Conservation (phyloP, 2,329 filamentous ascomycete genomes). For the Bertia moriformis region DNA sequence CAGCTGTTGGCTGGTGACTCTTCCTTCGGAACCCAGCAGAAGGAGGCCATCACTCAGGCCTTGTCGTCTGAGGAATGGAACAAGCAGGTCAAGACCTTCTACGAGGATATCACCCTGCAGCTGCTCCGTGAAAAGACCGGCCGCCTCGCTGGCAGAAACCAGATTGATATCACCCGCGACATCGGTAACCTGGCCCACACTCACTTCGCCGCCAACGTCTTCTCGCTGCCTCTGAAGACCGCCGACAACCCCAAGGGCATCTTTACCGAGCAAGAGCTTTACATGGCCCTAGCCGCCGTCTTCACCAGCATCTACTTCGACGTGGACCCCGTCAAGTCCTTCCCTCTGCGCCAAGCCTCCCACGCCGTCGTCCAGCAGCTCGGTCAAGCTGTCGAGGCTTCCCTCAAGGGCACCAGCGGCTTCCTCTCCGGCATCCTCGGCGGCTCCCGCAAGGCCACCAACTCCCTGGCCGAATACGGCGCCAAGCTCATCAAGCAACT, state of each 20-base stretch:
- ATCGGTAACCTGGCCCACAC: conserved; percentile 22
- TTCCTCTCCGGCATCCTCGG: conserved; percentile 39
- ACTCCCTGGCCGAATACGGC: conserved; percentile 47
- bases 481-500: conserved; percentile 49
- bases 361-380: conserved; percentile 42
- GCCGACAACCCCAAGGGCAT: conserved; percentile 30
- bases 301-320: conserved; percentile 54
- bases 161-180: conserved; percentile 53
- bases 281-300: conserved; percentile 31
- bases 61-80: conserved; percentile 50
- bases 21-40: conserved; percentile 30
- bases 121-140: conserved; percentile 54
- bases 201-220: conserved; percentile 36
- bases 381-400: conserved; percentile 44
- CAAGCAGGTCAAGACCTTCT: conserved; percentile 50
- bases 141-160: conserved; percentile 42
- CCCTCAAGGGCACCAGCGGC: conserved; percentile 38
- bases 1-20: conserved; percentile 41
- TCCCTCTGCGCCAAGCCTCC: conserved; percentile 43
- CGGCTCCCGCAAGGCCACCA: conserved; percentile 29
- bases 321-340: conserved; percentile 52
- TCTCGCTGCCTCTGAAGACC: conserved; percentile 38
- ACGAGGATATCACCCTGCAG: conserved; percentile 41
- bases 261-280: conserved; percentile 36
- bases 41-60: conserved; percentile 36